phyloP scores from a whole-genome alignment of 306 rosid species.

The Arachis hypogaea region DNA sequence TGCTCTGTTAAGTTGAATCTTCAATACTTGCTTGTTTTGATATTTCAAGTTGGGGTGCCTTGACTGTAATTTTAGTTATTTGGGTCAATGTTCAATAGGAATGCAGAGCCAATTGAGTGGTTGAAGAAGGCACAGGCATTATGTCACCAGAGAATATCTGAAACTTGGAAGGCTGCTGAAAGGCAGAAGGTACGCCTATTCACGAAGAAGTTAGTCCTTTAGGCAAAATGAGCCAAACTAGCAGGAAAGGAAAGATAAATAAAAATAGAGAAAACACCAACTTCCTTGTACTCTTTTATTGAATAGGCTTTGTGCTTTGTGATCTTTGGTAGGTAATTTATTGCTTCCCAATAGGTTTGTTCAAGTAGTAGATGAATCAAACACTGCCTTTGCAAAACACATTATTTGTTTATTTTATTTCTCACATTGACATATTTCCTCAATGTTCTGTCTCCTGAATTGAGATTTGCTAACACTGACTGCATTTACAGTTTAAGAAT shows the following conservation, averaged over 20 bases:
- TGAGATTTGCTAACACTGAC: conserved; percentile 33
- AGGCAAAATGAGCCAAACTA: background rate
- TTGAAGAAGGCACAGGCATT: conserved; percentile 64
- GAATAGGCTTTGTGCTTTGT: background rate
- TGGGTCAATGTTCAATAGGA: conserved; percentile 51
- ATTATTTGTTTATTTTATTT: background rate
- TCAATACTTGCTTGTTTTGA: conserved; percentile 26
- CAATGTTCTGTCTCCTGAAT: conserved; percentile 19
- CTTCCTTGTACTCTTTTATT: background rate
- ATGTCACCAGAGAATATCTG: conserved; percentile 70
- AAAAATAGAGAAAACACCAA: background rate
- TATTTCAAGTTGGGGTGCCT: conserved; percentile 14
- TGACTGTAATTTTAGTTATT: conserved; percentile 32
- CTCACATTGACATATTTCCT: conserved; percentile 17
- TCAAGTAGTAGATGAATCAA: background rate
- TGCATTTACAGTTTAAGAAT: conserved; percentile 13
- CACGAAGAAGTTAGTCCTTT: conserved; percentile 19
- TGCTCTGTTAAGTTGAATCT: conserved; percentile 22
- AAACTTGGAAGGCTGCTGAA: conserved; percentile 52
- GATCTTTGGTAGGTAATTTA: background rate
- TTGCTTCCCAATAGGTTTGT: background rate
- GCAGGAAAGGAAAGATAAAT: background rate
- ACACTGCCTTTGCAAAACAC: background rate
- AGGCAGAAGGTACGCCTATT: conserved; percentile 47
- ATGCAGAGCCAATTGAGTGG: conserved; percentile 79